Evolutionary conservation across 2,329 filamentous ascomycete genomes (phyloP), one percentile per base, ranked within the genome.

Genomic region (Cyphellophora europaea): DNA sequence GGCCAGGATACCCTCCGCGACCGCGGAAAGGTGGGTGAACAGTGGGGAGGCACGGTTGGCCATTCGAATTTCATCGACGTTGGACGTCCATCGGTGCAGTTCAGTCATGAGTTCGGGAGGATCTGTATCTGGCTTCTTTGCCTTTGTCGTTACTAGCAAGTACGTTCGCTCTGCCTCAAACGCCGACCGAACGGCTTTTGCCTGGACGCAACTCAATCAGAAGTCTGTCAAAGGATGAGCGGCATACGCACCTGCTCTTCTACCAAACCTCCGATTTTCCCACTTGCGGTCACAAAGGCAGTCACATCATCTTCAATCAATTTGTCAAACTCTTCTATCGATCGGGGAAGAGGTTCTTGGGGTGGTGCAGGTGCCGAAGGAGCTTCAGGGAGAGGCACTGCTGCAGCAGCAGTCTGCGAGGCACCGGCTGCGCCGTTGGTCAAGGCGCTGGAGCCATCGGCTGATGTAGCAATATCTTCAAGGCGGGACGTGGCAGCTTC

Each of bases 401-500:
- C 41, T 16, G 60, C 49, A 8, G 51, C 45, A 45, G 47, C 27
- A 48, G 38, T 37, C 15, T 56, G 44, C 5, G 60, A 48, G 11
- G 57, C 46, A 35, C 50, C 36, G 33, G 53, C 44, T n/a, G 62
- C 48, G 64, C 63, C 43, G 65, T 44, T 47, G 8, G 37, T 31
- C n/a, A 23, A 18, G 21, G 34, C 33, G 16, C 67, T 53, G 64
- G 71, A 36, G 72, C 57, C 59, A 41, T 64, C 61, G 30, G 66
- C 76, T 11, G 85, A 81, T 47, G 83, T 78, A 30, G 91, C 89
- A 54, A 98, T 94, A 59, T 98, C 91, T 67, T 98, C 91, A 37
- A 98, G 77, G 40, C 91, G 80, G 45, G 87, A 91, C 34, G 91
- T 98, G 25, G 91, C 91, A 58, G 91, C 91, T 72, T 98, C 91